Conservation (phyloP, 2,329 filamentous ascomycete species). For the Aspergillus costaricaensis region DNA sequence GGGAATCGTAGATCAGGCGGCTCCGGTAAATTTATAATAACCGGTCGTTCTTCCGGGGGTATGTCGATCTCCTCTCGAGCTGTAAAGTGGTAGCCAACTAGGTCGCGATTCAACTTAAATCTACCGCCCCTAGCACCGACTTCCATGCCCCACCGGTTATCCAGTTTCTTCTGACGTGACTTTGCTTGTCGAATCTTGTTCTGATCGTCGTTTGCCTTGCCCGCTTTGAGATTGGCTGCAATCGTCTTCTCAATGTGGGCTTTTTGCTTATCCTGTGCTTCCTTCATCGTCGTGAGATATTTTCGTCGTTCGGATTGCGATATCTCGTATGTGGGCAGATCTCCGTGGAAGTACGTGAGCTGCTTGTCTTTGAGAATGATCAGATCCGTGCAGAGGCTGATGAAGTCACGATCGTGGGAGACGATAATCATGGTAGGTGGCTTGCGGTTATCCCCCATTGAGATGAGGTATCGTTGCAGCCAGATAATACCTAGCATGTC, state of each 20-base stretch:
- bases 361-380: slow-evolving; percentile 72
- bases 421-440: slow-evolving; percentile 69
- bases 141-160: slow-evolving; percentile 76
- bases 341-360: slow-evolving; percentile 73
- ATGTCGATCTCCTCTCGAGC: slow-evolving; percentile 70
- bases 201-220: slow-evolving; percentile 75
- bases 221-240: slow-evolving; percentile 70
- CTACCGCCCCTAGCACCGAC: slow-evolving; percentile 69
- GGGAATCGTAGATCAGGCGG: slow-evolving; percentile 73
- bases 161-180: slow-evolving; percentile 79
- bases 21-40: slow-evolving; percentile 61
- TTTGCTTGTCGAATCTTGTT: slow-evolving; percentile 86
- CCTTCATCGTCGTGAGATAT: slow-evolving; percentile 73
- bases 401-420: slow-evolving; percentile 82
- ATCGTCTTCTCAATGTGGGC: slow-evolving; percentile 80
- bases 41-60: slow-evolving; percentile 60
- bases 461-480: slow-evolving; percentile 71
- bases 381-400: slow-evolving; percentile 72
- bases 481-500: slow-evolving; percentile 82
- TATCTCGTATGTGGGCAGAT: slow-evolving; percentile 70
- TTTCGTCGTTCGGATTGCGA: slow-evolving; percentile 65
- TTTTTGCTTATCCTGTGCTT: slow-evolving; percentile 77
- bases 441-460: slow-evolving; percentile 55
- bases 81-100: slow-evolving; percentile 62
- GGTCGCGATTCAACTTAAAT: slow-evolving; percentile 79